Conservation (phyloP, 768 basidiomycete genomes). For the Ramaria rubella region DNA sequence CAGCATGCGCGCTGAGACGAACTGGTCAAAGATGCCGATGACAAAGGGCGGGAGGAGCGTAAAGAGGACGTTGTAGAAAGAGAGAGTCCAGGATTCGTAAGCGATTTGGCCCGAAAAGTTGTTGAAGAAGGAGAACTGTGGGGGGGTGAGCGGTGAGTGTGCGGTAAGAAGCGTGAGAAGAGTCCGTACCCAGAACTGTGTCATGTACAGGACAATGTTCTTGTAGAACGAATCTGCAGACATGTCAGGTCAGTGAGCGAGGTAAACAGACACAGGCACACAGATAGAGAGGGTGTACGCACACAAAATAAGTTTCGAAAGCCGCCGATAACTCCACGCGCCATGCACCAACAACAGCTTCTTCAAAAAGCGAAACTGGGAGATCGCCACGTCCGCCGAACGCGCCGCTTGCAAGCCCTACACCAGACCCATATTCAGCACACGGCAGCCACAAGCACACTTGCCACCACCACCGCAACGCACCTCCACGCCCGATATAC, state of each 20-base stretch:
- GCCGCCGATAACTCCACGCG: conserved; percentile 94
- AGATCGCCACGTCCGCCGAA: conserved; percentile 95
- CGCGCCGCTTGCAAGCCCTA: conserved; percentile 97
- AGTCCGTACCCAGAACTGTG: conserved; percentile 85
- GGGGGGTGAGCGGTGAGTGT: background rate
- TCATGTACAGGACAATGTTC: conserved; percentile 97
- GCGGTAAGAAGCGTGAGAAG: conserved; percentile 9
- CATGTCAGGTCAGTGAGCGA: too few species aligned
- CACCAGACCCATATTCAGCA: background rate
- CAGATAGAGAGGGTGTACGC: conserved; percentile 27
- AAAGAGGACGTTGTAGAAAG: conserved; percentile 94
- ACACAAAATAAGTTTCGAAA: conserved; percentile 96
- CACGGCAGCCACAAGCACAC: too few species aligned
- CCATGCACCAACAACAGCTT: conserved; percentile 95
- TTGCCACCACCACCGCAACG: conserved; percentile 11
- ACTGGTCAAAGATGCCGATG: conserved; percentile 97
- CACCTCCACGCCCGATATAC: conserved; percentile 96
- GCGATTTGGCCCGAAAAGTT: conserved; percentile 99
- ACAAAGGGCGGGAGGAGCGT: conserved; percentile 94
- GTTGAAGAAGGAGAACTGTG: conserved; percentile 95
- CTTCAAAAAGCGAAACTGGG: conserved; percentile 93
- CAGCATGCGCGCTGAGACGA: conserved; percentile 92
- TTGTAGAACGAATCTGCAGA: conserved; percentile 93
- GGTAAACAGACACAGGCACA: background rate
- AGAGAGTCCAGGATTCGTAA: conserved; percentile 98